phyloP scores from a whole-genome alignment of 441 rosid species.

The Raphanus hybrid region DNA sequence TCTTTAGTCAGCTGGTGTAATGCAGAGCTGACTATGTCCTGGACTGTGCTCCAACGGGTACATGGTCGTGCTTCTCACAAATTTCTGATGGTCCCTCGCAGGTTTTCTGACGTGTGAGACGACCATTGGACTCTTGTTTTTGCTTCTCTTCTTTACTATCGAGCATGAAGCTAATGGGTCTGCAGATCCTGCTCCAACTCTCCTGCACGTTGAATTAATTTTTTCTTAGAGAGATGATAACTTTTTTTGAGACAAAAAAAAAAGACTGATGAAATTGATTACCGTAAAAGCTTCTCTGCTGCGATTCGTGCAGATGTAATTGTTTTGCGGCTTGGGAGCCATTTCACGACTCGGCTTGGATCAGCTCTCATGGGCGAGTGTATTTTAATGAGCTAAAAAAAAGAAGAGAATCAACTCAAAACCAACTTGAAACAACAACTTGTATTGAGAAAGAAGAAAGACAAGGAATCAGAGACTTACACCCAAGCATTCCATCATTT shows the following conservation, averaged over 20 bases:
- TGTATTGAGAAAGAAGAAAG: constrained; percentile 2
- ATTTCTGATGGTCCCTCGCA: constrained; percentile 63
- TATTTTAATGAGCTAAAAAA: constrained; percentile 78
- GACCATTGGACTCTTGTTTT: constrained; percentile 45
- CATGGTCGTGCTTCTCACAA: constrained; percentile 65
- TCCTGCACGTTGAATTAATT: constrained; percentile 47
- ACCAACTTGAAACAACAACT: constrained; percentile 1
- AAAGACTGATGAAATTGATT: constrained; percentile 13
- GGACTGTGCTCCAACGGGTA: constrained; percentile 83
- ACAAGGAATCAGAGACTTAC: constrained; percentile 52
- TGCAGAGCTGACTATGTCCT: constrained; percentile 85
- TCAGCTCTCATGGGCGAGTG: constrained; percentile 95
- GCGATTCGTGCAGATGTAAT: constrained; percentile 81
- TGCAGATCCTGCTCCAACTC: constrained; percentile 79
- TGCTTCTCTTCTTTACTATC: constrained; percentile 57
- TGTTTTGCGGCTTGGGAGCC: constrained; percentile 66
- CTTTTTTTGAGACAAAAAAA: background rate
- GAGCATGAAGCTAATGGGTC: constrained; percentile 72
- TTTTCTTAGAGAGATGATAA: background rate
- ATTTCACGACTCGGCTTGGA: constrained; percentile 69
- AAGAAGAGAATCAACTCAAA: constrained; percentile 26
- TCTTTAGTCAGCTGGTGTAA: constrained; percentile 45
- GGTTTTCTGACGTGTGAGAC: constrained; percentile 54
- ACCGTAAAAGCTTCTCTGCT: constrained; percentile 89
- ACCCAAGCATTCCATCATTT: constrained; percentile 98